A percentile compares a stretch with the other conserved stretches of the same genome.
These are phyloP conservation scores for Beta macrorhiza DNA, from an alignment of 179 eudicot species.

Conservation along the genomic window DNA sequence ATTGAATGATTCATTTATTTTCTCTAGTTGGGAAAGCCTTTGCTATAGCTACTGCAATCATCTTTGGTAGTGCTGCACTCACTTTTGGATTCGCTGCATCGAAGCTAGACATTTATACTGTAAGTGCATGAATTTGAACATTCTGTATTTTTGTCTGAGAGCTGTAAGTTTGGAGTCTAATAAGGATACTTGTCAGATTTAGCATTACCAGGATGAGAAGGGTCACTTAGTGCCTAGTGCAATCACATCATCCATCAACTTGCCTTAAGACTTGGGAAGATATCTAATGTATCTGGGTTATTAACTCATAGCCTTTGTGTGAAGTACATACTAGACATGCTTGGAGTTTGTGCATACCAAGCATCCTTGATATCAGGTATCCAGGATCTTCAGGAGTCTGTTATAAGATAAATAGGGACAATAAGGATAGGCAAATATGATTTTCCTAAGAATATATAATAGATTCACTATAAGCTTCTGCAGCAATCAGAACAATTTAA, in stretches of 20 bases:
- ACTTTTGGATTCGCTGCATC: conserved; percentile 57
- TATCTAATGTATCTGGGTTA: not conserved
- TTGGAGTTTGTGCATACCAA: not conserved
- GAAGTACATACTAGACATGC: not conserved
- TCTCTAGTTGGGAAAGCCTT: conserved; percentile 75
- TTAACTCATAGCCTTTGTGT: not conserved
- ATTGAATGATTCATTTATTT: conserved; percentile 9
- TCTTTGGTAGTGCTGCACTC: conserved; percentile 69
- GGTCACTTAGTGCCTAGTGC: not conserved
- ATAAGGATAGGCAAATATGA: not conserved
- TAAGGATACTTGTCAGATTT: not conserved
- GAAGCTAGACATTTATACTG: conserved; percentile 62
- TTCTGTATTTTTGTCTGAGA: not conserved
- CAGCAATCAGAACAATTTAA: not conserved
- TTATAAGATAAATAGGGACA: not conserved
- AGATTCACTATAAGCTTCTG: not conserved
- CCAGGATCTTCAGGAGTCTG: not conserved
- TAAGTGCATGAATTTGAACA: conserved; percentile 33
- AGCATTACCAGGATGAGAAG: not conserved
- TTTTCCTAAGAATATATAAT: not conserved
- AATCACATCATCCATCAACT: not conserved
- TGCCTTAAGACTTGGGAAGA: not conserved
- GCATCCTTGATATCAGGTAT: not conserved
- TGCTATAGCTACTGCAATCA: conserved; percentile 68
- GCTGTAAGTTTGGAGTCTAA: not conserved